Percentiles rank a stretch among this genome's conserved stretches.
Evolutionary conservation across 768 basidiomycete genomes (phyloP).

Genomic region (Ramaria rubella): DNA sequence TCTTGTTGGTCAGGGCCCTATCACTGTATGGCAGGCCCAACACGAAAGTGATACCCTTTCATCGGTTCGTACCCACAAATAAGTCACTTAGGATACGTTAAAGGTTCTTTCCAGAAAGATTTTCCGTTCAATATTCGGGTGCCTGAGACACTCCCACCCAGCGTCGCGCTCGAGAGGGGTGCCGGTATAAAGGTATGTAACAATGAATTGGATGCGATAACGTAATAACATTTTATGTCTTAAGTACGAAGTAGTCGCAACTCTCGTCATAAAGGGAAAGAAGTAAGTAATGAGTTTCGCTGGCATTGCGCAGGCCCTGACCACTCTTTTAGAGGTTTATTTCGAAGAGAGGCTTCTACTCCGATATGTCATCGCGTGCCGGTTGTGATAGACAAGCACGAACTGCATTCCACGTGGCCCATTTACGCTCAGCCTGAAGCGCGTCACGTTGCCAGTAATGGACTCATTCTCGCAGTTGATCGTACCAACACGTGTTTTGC

Average conservation of each 20-base stretch:
- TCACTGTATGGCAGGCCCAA: slow-evolving; percentile 75
- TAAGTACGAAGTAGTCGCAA: slow-evolving; percentile 85
- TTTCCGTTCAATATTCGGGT: slow-evolving; percentile 87
- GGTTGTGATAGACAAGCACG: slow-evolving; percentile 89
- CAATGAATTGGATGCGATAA: neutral
- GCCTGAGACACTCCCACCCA: slow-evolving; percentile 88
- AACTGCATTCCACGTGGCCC: slow-evolving; percentile 90
- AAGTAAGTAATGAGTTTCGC: slow-evolving; percentile 40
- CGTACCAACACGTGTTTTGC: slow-evolving; percentile 77
- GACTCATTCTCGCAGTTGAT: slow-evolving; percentile 64
- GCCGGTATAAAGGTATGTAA: slow-evolving; percentile 34
- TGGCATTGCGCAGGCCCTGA: neutral
- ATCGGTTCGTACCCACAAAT: slow-evolving; percentile 42
- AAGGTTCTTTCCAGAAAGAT: slow-evolving; percentile 53
- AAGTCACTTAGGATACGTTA: neutral
- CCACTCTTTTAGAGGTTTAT: slow-evolving; percentile 52
- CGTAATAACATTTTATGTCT: slow-evolving; percentile 43
- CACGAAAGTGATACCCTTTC: slow-evolving; percentile 66
- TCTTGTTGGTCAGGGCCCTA: slow-evolving; percentile 73
- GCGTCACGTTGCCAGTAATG: slow-evolving; percentile 56
- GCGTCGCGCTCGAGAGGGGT: slow-evolving; percentile 68
- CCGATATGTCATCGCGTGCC: slow-evolving; percentile 60
- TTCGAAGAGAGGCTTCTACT: slow-evolving; percentile 71
- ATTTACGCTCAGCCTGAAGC: slow-evolving; percentile 75
- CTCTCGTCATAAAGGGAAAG: slow-evolving; percentile 81